Evolutionary conservation across 2,329 filamentous ascomycete species (phyloP).

Genomic region (Beauveria sp.): DNA sequence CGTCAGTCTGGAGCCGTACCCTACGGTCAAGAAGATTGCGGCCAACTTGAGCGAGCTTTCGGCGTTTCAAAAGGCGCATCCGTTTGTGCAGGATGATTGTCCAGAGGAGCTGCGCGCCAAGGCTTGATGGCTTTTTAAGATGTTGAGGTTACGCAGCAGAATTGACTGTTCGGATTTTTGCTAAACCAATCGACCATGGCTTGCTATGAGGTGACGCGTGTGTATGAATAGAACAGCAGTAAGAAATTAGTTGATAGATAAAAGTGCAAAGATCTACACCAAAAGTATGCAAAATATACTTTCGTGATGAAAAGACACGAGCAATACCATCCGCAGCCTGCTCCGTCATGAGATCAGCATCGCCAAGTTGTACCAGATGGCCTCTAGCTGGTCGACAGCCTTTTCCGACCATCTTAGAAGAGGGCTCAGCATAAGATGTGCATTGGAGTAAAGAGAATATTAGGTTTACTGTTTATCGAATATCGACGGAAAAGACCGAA

Average conservation of each 20-base stretch:
- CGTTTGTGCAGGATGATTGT: slow-evolving; percentile 45
- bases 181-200: not conserved
- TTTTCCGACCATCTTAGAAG: no score
- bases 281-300: not conserved
- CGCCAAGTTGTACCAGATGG: no score
- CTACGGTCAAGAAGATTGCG: slow-evolving; percentile 37
- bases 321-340: not conserved
- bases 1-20: slow-evolving; percentile 43
- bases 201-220: not conserved
- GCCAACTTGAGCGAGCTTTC: slow-evolving; percentile 38
- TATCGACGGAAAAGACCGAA: no score
- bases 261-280: no score
- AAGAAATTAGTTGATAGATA: no score
- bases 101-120: slow-evolving; percentile 24
- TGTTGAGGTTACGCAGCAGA: not conserved
- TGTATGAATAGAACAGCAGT: not conserved
- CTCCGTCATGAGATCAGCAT: not conserved
- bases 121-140: not conserved
- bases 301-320: not conserved
- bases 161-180: not conserved
- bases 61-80: slow-evolving; percentile 45
- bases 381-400: no score
- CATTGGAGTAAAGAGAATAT: no score
- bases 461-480: no score
- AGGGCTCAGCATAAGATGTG: no score